Evolutionary conservation across 164 flowering plant genomes (phyloP).

Genomic region (Tinospora cordifolia): DNA sequence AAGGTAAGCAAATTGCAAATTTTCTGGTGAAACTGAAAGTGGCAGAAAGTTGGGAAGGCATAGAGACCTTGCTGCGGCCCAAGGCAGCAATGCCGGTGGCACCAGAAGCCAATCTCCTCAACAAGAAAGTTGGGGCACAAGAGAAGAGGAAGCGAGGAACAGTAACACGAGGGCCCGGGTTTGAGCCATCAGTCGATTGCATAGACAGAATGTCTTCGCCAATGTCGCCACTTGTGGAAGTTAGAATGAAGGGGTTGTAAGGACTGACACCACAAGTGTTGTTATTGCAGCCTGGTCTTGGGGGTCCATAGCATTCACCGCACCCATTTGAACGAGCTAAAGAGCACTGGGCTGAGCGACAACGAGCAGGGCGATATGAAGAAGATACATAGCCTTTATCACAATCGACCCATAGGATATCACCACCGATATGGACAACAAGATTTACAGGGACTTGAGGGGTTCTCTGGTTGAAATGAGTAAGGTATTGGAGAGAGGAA

Average conservation of each 20-base stretch:
- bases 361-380: slow-evolving; percentile 6
- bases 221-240: slow-evolving; percentile 17
- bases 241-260: neutral
- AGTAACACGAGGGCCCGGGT: slow-evolving; percentile 19
- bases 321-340: slow-evolving; percentile 1
- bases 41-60: slow-evolving; percentile 24
- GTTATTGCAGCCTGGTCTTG: slow-evolving; percentile 27
- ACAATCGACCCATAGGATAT: slow-evolving; percentile 12
- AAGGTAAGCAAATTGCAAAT: slow-evolving; percentile 23
- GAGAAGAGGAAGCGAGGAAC: slow-evolving; percentile 17
- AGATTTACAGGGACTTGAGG: slow-evolving; percentile 7
- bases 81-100: slow-evolving; percentile 30
- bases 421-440: slow-evolving; percentile 16
- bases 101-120: slow-evolving; percentile 22
- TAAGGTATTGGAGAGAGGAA: slow-evolving; percentile 12
- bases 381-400: slow-evolving; percentile 9
- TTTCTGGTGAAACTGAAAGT: slow-evolving; percentile 24
- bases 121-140: slow-evolving; percentile 21
- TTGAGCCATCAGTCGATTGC: slow-evolving; percentile 25
- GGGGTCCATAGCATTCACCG: slow-evolving; percentile 12
- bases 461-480: slow-evolving; percentile 11
- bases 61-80: slow-evolving; percentile 17
- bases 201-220: slow-evolving; percentile 22
- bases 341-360: slow-evolving; percentile 13
- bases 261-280: slow-evolving; percentile 22